A percentile compares a stretch with the other conserved stretches of the same genome.
Evolutionary conservation across 2,329 filamentous ascomycete species (phyloP).

Genomic region (Aspergillus thermomutatus): DNA sequence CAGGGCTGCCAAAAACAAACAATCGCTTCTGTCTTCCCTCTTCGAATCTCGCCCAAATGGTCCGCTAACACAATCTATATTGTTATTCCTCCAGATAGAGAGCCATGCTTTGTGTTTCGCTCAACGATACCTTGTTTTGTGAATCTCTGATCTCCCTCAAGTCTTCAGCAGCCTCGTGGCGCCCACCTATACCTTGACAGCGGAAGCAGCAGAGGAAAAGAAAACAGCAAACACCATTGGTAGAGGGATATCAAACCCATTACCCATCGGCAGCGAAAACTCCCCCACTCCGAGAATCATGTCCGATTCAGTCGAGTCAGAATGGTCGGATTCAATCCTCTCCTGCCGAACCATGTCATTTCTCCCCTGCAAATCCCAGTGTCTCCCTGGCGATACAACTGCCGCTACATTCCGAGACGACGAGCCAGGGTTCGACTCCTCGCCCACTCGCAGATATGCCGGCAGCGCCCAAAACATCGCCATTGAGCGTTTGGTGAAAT

Average conservation of each 20-base stretch:
- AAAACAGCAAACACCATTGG: not conserved
- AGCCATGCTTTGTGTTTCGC: constrained; percentile 23
- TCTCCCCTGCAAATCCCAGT: constrained; percentile 30
- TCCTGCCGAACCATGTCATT: constrained; percentile 25
- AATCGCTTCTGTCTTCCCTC: not conserved
- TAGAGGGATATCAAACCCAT: not conserved
- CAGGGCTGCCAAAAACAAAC: not conserved
- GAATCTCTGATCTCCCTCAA: constrained; percentile 18
- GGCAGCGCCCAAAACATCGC: constrained; percentile 56
- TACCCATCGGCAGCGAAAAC: not conserved
- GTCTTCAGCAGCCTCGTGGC: constrained; percentile 18
- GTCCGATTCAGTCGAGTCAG: constrained; percentile 31
- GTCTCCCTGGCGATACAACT: constrained; percentile 21
- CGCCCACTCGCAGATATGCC: constrained; percentile 31
- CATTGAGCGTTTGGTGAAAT: constrained; percentile 55
- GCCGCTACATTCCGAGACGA: constrained; percentile 20
- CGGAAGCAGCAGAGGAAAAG: not conserved
- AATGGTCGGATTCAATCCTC: constrained; percentile 27
- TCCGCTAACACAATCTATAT: not conserved
- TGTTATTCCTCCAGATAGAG: constrained; percentile 8
- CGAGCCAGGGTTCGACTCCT: constrained; percentile 20
- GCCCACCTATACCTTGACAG: constrained; percentile 19
- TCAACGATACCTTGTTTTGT: constrained; percentile 13
- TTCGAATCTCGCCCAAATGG: not conserved
- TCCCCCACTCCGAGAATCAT: constrained; percentile 17